Percentiles rank a stretch among this genome's conserved stretches.
phyloP scores from a whole-genome alignment of 1,139 yeast genomes.

The Arxiozyma heterogenica region DNA sequence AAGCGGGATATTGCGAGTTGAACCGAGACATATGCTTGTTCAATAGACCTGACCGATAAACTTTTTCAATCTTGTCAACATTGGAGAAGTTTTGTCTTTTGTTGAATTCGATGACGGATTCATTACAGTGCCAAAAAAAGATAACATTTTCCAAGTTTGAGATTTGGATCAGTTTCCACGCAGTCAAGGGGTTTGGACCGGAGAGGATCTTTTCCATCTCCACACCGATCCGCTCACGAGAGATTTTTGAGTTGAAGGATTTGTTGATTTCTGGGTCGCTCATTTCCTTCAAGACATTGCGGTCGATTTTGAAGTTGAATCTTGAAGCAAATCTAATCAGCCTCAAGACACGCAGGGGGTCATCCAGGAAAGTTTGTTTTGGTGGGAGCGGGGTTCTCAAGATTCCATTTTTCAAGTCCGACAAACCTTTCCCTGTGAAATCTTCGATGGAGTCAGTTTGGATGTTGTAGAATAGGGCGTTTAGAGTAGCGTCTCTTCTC shows the following conservation, averaged over 20 bases:
- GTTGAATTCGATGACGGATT: constrained; percentile 17
- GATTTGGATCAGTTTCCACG: constrained; percentile 48
- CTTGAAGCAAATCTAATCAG: constrained; percentile 78
- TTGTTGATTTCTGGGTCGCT: constrained; percentile 44
- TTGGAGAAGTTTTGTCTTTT: constrained; percentile 7
- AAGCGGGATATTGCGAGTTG: constrained; percentile 7
- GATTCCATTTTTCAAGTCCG: constrained; percentile 60
- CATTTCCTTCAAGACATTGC: constrained; percentile 59
- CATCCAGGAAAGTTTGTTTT: constrained; percentile 76
- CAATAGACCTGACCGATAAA: constrained; percentile 10
- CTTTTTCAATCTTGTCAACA: constrained; percentile 9
- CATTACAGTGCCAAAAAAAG: constrained; percentile 35
- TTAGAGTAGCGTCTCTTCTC: constrained; percentile 88
- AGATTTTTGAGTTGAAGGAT: constrained; percentile 63
- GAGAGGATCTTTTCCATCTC: constrained; percentile 69
- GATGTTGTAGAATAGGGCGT: constrained; percentile 82
- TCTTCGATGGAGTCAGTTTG: constrained; percentile 66
- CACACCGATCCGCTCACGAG: constrained; percentile 83
- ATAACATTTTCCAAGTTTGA: constrained; percentile 51
- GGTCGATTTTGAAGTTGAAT: constrained; percentile 58
- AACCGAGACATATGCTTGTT: constrained; percentile 16
- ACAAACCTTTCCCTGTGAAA: constrained; percentile 64
- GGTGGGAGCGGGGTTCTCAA: constrained; percentile 86
- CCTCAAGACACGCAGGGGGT: constrained; percentile 82
- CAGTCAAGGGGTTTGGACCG: constrained; percentile 57